These are phyloP conservation scores for Penicillium olsonii DNA, from an alignment of 2,329 filamentous ascomycete genomes.

Conservation along the genomic window DNA sequence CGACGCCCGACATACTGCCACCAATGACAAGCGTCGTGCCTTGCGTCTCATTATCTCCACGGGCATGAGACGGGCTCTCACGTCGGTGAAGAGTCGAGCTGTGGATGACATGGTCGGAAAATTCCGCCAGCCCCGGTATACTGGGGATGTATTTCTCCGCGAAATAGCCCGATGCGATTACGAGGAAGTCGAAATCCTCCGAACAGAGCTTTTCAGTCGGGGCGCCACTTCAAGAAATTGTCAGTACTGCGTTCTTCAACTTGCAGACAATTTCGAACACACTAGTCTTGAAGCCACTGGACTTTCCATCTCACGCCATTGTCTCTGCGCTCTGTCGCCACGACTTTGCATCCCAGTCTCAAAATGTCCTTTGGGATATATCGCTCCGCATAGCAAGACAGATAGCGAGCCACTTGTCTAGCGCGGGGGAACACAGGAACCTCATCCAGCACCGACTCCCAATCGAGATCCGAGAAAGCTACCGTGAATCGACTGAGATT, in stretches of 20 bases:
- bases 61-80: constrained; percentile 15
- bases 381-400: constrained; percentile 62
- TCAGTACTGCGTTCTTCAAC: neutral
- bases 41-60: constrained; percentile 19
- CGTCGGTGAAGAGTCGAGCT: constrained; percentile 67
- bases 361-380: constrained; percentile 56
- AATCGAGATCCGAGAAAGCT: constrained; percentile 63
- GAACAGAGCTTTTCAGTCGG: constrained; percentile 9
- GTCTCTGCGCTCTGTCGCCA: constrained; percentile 28
- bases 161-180: constrained; percentile 78
- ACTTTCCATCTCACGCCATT: constrained; percentile 39
- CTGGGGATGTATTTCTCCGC: constrained; percentile 59
- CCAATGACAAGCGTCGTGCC: constrained; percentile 73
- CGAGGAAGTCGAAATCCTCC: constrained; percentile 65
- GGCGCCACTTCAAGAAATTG: neutral
- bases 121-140: constrained; percentile 34
- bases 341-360: constrained; percentile 50
- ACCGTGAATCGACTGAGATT: constrained; percentile 80
- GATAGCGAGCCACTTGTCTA: constrained; percentile 74
- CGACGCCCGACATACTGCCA: constrained; percentile 79
- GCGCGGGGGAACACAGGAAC: constrained; percentile 71
- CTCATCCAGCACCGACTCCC: constrained; percentile 55
- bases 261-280: neutral
- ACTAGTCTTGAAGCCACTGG: constrained; percentile 30
- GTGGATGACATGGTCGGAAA: constrained; percentile 60